Evolutionary conservation across 2,329 filamentous ascomycete species (phyloP).

Genomic region (Sporothrix schenckii): DNA sequence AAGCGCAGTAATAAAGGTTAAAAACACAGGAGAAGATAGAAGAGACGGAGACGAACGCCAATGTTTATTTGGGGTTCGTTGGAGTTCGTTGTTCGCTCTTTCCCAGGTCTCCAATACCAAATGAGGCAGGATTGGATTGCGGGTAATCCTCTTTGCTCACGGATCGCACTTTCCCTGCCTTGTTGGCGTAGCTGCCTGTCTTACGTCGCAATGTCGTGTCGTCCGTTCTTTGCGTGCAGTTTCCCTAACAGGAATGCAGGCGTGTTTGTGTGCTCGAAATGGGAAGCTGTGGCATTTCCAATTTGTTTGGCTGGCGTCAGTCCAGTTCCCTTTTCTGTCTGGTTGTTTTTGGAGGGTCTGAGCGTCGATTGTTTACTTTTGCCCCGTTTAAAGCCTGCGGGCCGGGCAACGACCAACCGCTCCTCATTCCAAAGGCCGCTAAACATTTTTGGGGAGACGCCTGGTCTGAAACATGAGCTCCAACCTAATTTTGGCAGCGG

Average conservation of each 20-base stretch:
- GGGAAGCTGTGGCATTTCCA: neutral
- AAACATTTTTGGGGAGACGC: constrained; percentile 7
- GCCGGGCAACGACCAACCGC: constrained; percentile 26
- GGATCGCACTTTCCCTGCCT: constrained; percentile 25
- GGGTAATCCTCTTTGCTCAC: constrained; percentile 13
- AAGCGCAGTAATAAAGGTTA: neutral
- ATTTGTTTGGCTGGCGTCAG: neutral
- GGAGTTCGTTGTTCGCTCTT: constrained; percentile 18
- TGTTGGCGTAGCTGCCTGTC: constrained; percentile 13
- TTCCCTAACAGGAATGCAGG: constrained; percentile 15
- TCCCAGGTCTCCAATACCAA: neutral
- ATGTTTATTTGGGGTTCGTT: constrained; percentile 27
- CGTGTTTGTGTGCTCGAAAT: neutral
- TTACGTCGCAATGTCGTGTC: constrained; percentile 1
- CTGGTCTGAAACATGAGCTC: constrained; percentile 24
- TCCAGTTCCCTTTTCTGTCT: neutral
- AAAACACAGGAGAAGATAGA: neutral
- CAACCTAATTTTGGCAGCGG: constrained; percentile 19
- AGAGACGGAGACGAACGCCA: neutral
- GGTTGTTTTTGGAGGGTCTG: neutral
- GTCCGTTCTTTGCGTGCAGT: neutral
- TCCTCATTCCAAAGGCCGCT: neutral
- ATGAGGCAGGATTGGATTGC: constrained; percentile 9
- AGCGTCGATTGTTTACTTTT: constrained; percentile 27
- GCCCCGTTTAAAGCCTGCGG: constrained; percentile 18